Percentiles rank a stretch among this genome's conserved stretches.
These are phyloP conservation scores for Aureobasidium sp. DNA, from an alignment of 2,329 filamentous ascomycete species.

Conservation along the genomic window DNA sequence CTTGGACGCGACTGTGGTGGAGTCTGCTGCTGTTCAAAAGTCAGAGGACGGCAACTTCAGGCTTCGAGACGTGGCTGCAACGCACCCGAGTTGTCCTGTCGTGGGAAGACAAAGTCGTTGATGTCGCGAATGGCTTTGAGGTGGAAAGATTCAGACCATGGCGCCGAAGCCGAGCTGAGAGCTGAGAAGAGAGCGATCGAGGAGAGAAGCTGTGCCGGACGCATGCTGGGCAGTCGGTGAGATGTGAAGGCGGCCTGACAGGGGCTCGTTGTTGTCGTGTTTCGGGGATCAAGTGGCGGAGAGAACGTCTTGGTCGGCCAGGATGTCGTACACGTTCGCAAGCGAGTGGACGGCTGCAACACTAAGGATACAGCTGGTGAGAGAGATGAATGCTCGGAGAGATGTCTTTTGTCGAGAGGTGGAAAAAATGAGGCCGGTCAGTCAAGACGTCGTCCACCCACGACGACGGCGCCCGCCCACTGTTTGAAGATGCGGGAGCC, in stretches of 20 bases:
- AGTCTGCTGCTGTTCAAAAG: slow-evolving; percentile 16
- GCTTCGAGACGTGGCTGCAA: not conserved
- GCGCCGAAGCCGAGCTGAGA: slow-evolving; percentile 26
- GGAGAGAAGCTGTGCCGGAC: slow-evolving; percentile 27
- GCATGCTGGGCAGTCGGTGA: slow-evolving; percentile 24
- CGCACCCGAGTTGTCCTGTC: slow-evolving; percentile 21
- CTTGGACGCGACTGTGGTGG: slow-evolving; percentile 10
- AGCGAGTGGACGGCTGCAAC: not conserved
- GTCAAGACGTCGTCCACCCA: not conserved
- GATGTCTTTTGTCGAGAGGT: not conserved
- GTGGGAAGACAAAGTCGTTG: slow-evolving; percentile 21
- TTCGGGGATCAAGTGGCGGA: not conserved
- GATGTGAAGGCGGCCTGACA: not conserved
- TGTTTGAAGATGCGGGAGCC: slow-evolving; percentile 8
- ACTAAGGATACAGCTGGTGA: not conserved
- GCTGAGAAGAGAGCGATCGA: slow-evolving; percentile 26
- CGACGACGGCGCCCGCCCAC: not conserved
- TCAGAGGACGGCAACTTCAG: not conserved
- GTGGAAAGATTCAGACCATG: slow-evolving; percentile 23
- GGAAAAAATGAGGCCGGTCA: not conserved
- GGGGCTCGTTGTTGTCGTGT: slow-evolving; percentile 10
- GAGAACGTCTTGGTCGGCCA: not conserved
- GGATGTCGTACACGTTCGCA: not conserved
- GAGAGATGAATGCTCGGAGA: not conserved
- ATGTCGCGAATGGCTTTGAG: slow-evolving; percentile 24